phyloP scores from a whole-genome alignment of 176 grass and related monocot species.

The Hsuehochloa calcarea region DNA sequence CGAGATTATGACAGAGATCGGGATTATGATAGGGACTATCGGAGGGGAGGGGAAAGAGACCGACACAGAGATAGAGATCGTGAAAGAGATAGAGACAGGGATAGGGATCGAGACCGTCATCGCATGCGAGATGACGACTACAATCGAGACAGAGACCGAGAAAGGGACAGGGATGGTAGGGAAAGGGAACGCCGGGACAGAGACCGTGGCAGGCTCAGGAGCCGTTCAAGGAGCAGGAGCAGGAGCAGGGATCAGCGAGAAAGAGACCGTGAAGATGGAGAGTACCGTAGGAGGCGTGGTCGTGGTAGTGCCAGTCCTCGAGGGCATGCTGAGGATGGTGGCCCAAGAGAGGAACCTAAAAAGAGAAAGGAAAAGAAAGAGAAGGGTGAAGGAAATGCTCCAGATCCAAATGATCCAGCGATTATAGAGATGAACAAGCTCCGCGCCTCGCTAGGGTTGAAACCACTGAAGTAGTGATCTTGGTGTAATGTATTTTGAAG shows the following conservation, averaged over 20 bases:
- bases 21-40: slow-evolving; percentile 57
- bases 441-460: slow-evolving; percentile 57
- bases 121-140: slow-evolving; percentile 54
- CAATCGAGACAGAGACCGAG: slow-evolving; percentile 55
- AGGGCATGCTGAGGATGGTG: slow-evolving; percentile 44
- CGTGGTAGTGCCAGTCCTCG: slow-evolving; percentile 53
- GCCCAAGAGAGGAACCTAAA: slow-evolving; percentile 53
- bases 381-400: slow-evolving; percentile 53
- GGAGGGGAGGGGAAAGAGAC: slow-evolving; percentile 49
- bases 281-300: slow-evolving; percentile 55
- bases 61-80: slow-evolving; percentile 48
- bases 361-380: slow-evolving; percentile 76
- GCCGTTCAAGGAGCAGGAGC: slow-evolving; percentile 66
- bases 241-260: slow-evolving; percentile 62
- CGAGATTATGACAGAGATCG: slow-evolving; percentile 64
- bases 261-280: slow-evolving; percentile 67
- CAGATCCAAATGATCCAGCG: slow-evolving; percentile 64
- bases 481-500: slow-evolving; percentile 25
- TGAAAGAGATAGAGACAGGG: slow-evolving; percentile 53
- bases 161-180: slow-evolving; percentile 55
- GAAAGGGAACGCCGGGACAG: slow-evolving; percentile 59
- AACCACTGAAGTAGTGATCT: slow-evolving; percentile 55
- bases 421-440: slow-evolving; percentile 78
- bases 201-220: slow-evolving; percentile 54
- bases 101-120: slow-evolving; percentile 58